These are phyloP conservation scores for Pisolithus thermaeus DNA, from an alignment of 1,284 basidiomycete genomes.

Conservation along the genomic window DNA sequence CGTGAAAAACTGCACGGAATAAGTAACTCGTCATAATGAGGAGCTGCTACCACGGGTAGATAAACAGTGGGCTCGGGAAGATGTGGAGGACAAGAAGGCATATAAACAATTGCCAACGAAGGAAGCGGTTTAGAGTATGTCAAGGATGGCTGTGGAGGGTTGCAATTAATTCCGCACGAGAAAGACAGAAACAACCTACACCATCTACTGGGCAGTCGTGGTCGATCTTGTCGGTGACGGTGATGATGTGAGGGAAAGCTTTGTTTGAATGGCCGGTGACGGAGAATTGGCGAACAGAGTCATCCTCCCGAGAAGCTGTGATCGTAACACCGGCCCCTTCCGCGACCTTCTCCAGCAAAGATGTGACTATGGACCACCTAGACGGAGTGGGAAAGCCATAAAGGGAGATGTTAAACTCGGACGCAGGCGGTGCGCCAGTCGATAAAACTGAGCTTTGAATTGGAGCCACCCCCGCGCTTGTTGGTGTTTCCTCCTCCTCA, in stretches of 20 bases:
- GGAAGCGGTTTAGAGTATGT: constrained; percentile 35
- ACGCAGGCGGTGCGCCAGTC: constrained; percentile 16
- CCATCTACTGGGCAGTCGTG: constrained; percentile 30
- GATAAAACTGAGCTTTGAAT: constrained; percentile 1
- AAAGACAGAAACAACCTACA: constrained; percentile 39
- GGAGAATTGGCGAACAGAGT: constrained; percentile 15
- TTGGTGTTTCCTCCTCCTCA: constrained; percentile 24
- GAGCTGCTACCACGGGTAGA: constrained; percentile 50
- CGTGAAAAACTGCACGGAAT: constrained; percentile 34
- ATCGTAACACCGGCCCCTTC: constrained; percentile 24
- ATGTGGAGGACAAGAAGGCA: constrained; percentile 42
- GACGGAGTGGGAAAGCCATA: constrained; percentile 52
- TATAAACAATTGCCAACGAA: constrained; percentile 60
- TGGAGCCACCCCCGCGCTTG: constrained; percentile 24
- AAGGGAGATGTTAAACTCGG: constrained; percentile 52
- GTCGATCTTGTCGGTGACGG: constrained; percentile 49
- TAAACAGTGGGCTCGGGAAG: constrained; percentile 52
- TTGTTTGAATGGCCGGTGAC: constrained; percentile 20
- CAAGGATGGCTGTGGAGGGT: constrained; percentile 37
- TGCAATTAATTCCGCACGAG: constrained; percentile 37
- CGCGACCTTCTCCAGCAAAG: constrained; percentile 42
- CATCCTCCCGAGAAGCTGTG: constrained; percentile 14
- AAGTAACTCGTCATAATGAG: constrained; percentile 26
- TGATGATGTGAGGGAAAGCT: constrained; percentile 33
- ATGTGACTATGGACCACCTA: constrained; percentile 55